Evolutionary conservation across 2,329 filamentous ascomycete species (phyloP).

Genomic region (Zasmidium angulare): DNA sequence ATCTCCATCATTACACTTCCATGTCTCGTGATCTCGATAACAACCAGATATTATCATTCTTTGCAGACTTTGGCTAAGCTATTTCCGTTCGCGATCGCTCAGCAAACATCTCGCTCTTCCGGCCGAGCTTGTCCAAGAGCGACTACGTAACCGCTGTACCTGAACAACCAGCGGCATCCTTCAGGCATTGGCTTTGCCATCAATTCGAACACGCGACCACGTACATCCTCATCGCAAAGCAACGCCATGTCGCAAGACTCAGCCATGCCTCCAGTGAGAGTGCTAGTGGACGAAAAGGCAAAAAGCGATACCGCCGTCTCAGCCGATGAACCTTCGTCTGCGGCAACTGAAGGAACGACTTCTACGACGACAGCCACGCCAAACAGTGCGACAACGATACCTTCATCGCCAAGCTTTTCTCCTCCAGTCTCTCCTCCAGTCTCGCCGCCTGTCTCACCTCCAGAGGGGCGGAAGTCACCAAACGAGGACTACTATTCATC

Average conservation of each 20-base stretch:
- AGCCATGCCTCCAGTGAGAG: neutral
- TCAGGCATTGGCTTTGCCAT: neutral
- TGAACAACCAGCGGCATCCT: neutral
- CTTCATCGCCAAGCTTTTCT: slow-evolving; percentile 14
- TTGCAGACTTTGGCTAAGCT: neutral
- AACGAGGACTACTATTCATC: slow-evolving; percentile 30
- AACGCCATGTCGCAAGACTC: neutral
- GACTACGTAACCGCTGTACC: slow-evolving; percentile 2
- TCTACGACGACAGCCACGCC: neutral
- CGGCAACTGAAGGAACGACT: neutral
- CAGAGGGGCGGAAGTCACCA: slow-evolving; percentile 15
- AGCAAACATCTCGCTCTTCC: neutral
- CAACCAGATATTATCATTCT: neutral
- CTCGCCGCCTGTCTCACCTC: slow-evolving; percentile 25
- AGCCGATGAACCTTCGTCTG: slow-evolving; percentile 8
- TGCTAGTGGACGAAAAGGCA: slow-evolving; percentile 4
- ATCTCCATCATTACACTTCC: neutral
- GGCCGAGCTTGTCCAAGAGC: neutral
- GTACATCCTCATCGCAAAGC: neutral
- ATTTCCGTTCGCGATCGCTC: neutral
- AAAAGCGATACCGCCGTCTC: neutral
- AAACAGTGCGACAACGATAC: neutral
- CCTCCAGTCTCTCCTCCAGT: slow-evolving; percentile 27
- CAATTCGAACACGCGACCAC: neutral
- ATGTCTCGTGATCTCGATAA: neutral